phyloP scores from a whole-genome alignment of 1,284 basidiomycete species.

The Blastosporella zonata region DNA sequence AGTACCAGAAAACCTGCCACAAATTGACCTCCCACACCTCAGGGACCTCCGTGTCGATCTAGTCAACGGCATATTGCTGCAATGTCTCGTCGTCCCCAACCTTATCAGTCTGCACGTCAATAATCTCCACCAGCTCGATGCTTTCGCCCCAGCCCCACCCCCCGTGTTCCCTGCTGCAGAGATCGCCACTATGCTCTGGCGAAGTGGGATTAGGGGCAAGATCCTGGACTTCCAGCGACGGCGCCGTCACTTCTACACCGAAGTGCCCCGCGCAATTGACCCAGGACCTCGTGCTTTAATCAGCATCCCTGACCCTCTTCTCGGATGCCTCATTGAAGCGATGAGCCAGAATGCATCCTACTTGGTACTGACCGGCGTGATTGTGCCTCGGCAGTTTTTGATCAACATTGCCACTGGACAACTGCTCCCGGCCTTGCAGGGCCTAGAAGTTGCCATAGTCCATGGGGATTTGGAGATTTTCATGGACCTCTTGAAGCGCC shows the following conservation, averaged over 20 bases:
- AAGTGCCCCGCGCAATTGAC: neutral
- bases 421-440: neutral
- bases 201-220: neutral
- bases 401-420: neutral
- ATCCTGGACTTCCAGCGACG: constrained; percentile 7
- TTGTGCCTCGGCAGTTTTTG: neutral
- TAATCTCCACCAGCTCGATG: neutral
- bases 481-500: neutral
- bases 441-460: constrained; percentile 4
- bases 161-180: neutral
- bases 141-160: neutral
- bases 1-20: neutral
- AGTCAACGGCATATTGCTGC: constrained; percentile 2
- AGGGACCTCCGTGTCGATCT: constrained; percentile 1
- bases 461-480: neutral
- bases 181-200: constrained; percentile 2
- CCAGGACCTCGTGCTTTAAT: constrained; percentile 3
- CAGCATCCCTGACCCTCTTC: neutral
- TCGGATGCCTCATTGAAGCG: neutral
- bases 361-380: constrained; percentile 3
- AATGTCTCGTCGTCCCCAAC: constrained; percentile 3
- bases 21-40: constrained; percentile 6
- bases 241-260: constrained; percentile 7
- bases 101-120: constrained; percentile 7
- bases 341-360: neutral